Conservation (phyloP, 2,329 filamentous ascomycete species). For the Ustilaginoidea virens region DNA sequence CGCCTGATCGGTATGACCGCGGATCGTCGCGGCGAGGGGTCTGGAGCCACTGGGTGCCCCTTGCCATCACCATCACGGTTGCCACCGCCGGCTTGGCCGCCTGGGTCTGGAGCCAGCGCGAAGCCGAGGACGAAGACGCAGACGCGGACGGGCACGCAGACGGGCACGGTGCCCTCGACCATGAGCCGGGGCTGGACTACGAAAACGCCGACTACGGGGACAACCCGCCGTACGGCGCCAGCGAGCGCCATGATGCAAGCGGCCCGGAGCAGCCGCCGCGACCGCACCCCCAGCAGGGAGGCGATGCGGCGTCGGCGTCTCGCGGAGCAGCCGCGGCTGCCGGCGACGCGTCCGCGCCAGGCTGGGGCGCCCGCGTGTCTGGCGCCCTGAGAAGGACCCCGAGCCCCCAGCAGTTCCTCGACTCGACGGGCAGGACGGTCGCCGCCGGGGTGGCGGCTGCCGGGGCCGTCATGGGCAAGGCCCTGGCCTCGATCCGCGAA, state of each 20-base stretch:
- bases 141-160: too few relatives aligned
- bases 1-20: constrained; percentile 42
- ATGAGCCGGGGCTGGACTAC: constrained; percentile 33
- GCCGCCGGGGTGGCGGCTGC: constrained; percentile 71
- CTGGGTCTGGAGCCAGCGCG: constrained; percentile 88
- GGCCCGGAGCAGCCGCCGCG: constrained; percentile 21
- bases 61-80: constrained; percentile 73
- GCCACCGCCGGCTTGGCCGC: constrained; percentile 75
- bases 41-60: constrained; percentile 77
- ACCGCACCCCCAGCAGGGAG: constrained; percentile 3
- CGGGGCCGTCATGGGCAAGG: constrained; percentile 67
- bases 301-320: constrained; percentile 20
- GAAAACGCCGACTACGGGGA: constrained; percentile 35
- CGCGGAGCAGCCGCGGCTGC: constrained; percentile 20
- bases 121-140: constrained; percentile 56
- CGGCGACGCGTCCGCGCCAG: constrained; percentile 23
- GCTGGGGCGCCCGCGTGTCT: constrained; percentile 64
- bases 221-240: constrained; percentile 33
- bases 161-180: constrained; percentile 43
- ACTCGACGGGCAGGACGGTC: constrained; percentile 67
- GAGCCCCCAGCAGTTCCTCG: constrained; percentile 78
- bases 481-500: constrained; percentile 68
- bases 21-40: constrained; percentile 43
- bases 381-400: constrained; percentile 69
- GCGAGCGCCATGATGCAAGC: constrained; percentile 16